Evolutionary conservation across 352 stramenopile genomes (phyloP).

Genomic region (Phytophthora crassamura): DNA sequence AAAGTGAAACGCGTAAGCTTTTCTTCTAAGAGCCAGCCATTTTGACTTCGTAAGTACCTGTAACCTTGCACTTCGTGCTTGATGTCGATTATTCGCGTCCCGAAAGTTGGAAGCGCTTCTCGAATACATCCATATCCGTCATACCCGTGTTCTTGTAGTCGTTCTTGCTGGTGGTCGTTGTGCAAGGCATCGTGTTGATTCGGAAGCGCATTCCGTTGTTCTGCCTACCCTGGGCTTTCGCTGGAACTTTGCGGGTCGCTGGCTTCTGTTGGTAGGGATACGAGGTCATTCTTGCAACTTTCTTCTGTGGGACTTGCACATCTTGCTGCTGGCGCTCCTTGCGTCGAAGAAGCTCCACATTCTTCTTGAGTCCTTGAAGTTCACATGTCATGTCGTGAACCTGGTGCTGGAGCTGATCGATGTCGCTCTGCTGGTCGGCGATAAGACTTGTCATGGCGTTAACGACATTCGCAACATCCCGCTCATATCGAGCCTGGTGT

Average conservation of each 20-base stretch:
- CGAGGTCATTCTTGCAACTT: conserved; percentile 1
- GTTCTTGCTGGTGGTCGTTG: conserved; percentile 10
- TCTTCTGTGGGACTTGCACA: conserved; percentile 11
- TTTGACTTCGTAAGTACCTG: conserved; percentile 26
- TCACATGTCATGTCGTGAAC: conserved; percentile 21
- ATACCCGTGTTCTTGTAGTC: conserved; percentile 21
- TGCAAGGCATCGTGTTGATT: conserved; percentile 4
- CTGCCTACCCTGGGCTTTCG: not conserved
- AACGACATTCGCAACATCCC: conserved; percentile 49
- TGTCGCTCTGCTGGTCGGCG: conserved; percentile 51
- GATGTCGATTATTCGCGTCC: conserved; percentile 20
- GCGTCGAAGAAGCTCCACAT: conserved; percentile 25
- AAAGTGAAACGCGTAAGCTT: conserved; percentile 75
- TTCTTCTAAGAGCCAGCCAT: conserved; percentile 57
- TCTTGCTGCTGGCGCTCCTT: conserved; percentile 15
- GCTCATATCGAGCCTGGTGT: conserved; percentile 30
- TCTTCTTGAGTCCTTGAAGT: conserved; percentile 29
- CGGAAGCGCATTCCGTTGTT: not conserved
- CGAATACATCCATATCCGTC: conserved; percentile 52
- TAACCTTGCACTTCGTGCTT: conserved; percentile 27
- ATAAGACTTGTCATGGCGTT: conserved; percentile 52
- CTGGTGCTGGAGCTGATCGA: conserved; percentile 26
- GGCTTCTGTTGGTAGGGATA: not conserved
- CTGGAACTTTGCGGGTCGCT: not conserved
- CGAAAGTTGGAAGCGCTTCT: conserved; percentile 41